Evolutionary conservation across 257 asterid species (phyloP), one percentile per base, ranked within the genome.

Genomic region (Jasminum sambac): DNA sequence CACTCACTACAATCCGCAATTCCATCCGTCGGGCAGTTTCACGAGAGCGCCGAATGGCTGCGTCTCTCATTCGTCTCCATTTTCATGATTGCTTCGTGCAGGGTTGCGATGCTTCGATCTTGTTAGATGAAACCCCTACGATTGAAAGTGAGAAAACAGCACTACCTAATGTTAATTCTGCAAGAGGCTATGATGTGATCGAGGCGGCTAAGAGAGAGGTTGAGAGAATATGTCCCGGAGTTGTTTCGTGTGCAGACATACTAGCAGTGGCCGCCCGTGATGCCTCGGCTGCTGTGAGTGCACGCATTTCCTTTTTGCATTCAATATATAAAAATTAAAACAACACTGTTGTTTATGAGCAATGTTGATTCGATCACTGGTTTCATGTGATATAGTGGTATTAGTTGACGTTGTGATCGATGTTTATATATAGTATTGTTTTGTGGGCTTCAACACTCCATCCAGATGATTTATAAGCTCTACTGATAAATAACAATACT

Each of bases 61-160:
- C 76, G 34, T 76, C 76, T 0, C 76, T 71, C 66, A 43, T 74
- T 64, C 80, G 80, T 17, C 76, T 76, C 59, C 80, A 76, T 70
- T 70, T 76, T 23, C 80, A 70, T 9, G 79, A 64, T 60, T 76
- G 73, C 57, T 76, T 76, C 23, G 73, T 76, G 10, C 80, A 76
- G 79, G 83, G 82, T 2, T 78, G 79, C 34, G 82, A 73, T 69
- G 82, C 66, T n/a, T 78, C 82, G 12, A 37, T 78, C 3, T 70
- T 78, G 19, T 70, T 78, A 8, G 82, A 78, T 2, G 67, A 69
- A 19, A 38, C 72, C 0, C n/a, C 74, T 39, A 2, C 68, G 9
- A 62, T 62, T 13, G 24, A 50, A 3, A 77, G 75, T 36, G 81
- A 77, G 65, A 69, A 72, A 37, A 67, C 46, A 14, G 67, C 78